Evolutionary conservation across 768 basidiomycete species (phyloP), one percentile per base, ranked within the genome.

Genomic region (Mycena haematopus): DNA sequence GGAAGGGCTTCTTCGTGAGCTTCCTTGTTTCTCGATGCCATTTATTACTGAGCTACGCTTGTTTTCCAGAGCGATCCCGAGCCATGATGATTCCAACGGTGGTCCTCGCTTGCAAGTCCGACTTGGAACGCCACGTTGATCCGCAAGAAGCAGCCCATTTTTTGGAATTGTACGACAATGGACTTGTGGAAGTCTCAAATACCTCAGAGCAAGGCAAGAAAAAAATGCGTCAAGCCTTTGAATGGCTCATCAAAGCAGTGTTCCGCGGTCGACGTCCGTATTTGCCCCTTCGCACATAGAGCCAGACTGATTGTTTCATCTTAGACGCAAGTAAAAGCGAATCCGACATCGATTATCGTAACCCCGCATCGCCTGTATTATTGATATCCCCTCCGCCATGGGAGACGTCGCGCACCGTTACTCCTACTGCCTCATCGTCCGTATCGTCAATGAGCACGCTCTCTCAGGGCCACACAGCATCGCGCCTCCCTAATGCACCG

Each of bases 21-120:
- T 25, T 44, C 46, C 8, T 29, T 60, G 57, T 56, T 56, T 45
- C 49, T 21, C 45, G 52, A 65, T 40, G 62, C 56, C 54, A 29
- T 62, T 24, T 33, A 21, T 25, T 24, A 17, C 29, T 60, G 8
- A 60, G 22, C 49, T 53, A 49, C 69, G 50, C 63, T 65, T 46
- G 33, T 55, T 31, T 31, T 60, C 24, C 68, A 94, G 92, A 81
- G 68, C 76, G 82, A 61, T 89, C 86, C 74, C 78, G 76, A 68
- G 77, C 80, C 54, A 76, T 86, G 70, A 83, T 83, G 60, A 76
- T 90, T 38, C 84, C 91, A 10, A 77, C 84, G 25, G 81, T 96
- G 47, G 90, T 94, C 14, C 79, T 98, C 15, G 93, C 92, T 5
- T 94, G 95, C 78, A 98, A 97, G 74, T 88, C 89, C 6, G 92